A percentile compares a stretch with the other conserved stretches of the same genome.
Evolutionary conservation across 2,329 filamentous ascomycete genomes (phyloP).

Genomic region (Sclerotinia trifoliorum): DNA sequence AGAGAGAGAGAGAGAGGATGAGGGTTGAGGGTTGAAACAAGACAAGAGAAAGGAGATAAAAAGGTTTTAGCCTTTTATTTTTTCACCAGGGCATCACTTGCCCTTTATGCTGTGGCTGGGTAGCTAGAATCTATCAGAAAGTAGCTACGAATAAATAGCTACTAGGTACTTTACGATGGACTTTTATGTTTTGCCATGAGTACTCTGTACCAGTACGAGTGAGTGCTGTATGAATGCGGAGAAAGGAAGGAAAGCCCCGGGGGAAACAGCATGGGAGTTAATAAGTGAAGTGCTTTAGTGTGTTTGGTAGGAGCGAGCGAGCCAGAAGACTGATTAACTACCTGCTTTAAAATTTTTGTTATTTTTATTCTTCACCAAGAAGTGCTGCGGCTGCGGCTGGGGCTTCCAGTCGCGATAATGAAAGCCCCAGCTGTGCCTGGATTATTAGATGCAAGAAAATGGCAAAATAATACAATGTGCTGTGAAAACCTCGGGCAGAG

Average conservation of each 20-base stretch:
- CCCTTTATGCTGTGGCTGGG: conserved; percentile 14
- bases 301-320: not conserved
- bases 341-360: no score
- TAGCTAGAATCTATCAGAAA: not conserved
- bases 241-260: conserved; percentile 1
- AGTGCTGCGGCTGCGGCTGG: not conserved
- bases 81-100: conserved; percentile 4
- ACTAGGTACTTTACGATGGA: not conserved
- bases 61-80: not conserved
- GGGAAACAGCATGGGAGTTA: not conserved
- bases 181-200: not conserved
- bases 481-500: not conserved
- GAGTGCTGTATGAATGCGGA: not conserved
- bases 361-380: no score
- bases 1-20: not conserved
- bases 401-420: not conserved
- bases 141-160: not conserved
- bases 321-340: not conserved
- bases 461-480: not conserved
- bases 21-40: not conserved
- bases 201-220: no score
- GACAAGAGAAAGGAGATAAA: not conserved
- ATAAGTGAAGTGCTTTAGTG: not conserved
- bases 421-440: not conserved
- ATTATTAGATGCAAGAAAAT: not conserved